These are phyloP conservation scores for Cryphonectria nitschkei DNA, from an alignment of 2,329 filamentous ascomycete species.

Conservation along the genomic window DNA sequence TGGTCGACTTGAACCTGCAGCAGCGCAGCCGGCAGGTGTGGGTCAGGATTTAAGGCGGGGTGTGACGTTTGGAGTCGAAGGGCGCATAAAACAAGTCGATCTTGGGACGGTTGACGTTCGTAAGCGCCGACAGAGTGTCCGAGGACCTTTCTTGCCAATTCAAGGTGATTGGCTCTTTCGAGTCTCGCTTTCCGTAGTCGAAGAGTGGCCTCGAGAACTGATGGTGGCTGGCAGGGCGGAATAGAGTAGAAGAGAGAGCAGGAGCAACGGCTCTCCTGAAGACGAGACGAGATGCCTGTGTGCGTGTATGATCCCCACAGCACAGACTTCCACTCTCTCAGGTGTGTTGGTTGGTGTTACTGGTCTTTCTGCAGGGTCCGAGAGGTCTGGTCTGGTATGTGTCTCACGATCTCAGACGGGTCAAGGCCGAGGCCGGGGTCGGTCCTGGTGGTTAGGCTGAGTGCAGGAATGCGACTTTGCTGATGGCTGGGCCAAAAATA, in stretches of 20 bases:
- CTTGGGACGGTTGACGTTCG: neutral
- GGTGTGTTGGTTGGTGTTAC: neutral
- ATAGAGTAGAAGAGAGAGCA: neutral
- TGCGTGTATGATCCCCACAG: neutral
- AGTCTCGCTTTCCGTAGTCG: neutral
- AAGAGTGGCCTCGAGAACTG: neutral
- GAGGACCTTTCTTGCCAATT: neutral
- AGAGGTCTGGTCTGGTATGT: slow-evolving; percentile 16
- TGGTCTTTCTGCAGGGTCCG: neutral
- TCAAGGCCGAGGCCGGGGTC: slow-evolving; percentile 14
- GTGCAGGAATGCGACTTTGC: slow-evolving; percentile 11
- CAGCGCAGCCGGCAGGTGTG: slow-evolving; percentile 1
- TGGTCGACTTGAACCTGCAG: slow-evolving; percentile 1
- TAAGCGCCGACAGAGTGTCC: neutral
- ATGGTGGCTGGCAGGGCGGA: neutral
- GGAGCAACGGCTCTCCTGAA: slow-evolving; percentile 5
- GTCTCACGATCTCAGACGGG: slow-evolving; percentile 37
- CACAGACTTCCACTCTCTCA: neutral
- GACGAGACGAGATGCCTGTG: slow-evolving; percentile 2
- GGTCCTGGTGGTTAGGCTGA: slow-evolving; percentile 7
- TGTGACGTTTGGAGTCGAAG: neutral
- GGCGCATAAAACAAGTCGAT: neutral
- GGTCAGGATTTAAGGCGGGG: neutral
- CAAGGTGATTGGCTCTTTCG: neutral
- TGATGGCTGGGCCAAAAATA: slow-evolving; percentile 3